Evolutionary conservation across 108 stramenopile genomes (phyloP), one percentile per base, ranked within the genome.

Genomic region (Stephanodiscus triporus): DNA sequence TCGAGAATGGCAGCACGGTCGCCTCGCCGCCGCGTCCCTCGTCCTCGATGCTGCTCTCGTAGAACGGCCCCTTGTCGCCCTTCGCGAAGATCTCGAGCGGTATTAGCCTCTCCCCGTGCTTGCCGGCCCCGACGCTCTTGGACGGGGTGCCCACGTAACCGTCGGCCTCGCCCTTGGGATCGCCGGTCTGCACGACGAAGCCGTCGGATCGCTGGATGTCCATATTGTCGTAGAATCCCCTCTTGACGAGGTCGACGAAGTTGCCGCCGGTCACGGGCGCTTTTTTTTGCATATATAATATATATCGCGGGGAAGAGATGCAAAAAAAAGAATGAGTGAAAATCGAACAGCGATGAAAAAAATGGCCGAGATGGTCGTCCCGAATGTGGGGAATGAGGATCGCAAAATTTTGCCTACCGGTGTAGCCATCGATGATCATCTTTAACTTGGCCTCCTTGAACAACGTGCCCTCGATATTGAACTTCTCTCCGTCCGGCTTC

Each of bases 141-240:
- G 90, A 82, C 9, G 91, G 81, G 11, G 88, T 92, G 32, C 88
- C 94, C 30, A 96, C 90, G 66, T 93, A 96, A 29, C 96, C 97
- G 32, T 96, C 88, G 22, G 95, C 91, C 51, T 88, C 88, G 23
- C 95, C 97, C 51, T 90, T 89, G 20, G 98, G 97, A 69, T 96
- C 88, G 34, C 98, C 98, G 6, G 95, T 96, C 80, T 98, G 98
- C 0, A 98, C 98, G 22, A 98, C 98, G 83, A 98, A 98, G 1
- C 98, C 98, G 77, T 98, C 98, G 19, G 91, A 87, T 71, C 97
- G 80, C 73, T 95, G 96, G 79, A 98, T 97, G 26, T 85, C 72
- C 96, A 95, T 97, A 64, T 94, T 88, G 85, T 89, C 89, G 89
- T 98, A 98, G 72, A 97, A 97, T 34, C 97, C 98, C 72, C 95